A percentile compares a stretch with the other conserved stretches of the same genome.
Evolutionary conservation across 2,329 filamentous ascomycete species (phyloP).

Genomic region (Leptodontidium sp.): DNA sequence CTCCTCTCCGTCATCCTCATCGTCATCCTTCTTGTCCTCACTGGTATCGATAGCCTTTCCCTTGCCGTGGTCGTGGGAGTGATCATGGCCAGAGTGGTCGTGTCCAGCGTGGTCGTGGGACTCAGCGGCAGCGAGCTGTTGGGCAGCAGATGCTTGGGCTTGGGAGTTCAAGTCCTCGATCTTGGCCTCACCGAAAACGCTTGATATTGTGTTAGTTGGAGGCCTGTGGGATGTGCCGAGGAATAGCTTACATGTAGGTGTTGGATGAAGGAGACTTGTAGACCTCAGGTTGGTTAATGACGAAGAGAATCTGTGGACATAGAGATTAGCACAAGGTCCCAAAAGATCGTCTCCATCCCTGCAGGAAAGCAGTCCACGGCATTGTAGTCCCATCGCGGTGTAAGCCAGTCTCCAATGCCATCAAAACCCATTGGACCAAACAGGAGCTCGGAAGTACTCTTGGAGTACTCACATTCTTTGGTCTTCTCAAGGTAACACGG

Average conservation of each 20-base stretch:
- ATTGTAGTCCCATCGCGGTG: not conserved
- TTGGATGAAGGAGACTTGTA: slow-evolving; percentile 99
- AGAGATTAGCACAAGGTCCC: slow-evolving; percentile 29
- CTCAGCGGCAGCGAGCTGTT: slow-evolving; percentile 86
- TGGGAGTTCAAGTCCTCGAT: slow-evolving; percentile 99
- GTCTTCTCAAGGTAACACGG: slow-evolving; percentile 94
- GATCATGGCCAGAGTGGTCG: slow-evolving; percentile 68
- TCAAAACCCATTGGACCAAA: not conserved
- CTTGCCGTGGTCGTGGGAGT: slow-evolving; percentile 75
- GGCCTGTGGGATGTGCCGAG: slow-evolving; percentile 15
- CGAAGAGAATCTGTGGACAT: slow-evolving; percentile 87
- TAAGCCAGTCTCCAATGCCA: not conserved
- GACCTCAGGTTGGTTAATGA: slow-evolving; percentile 99
- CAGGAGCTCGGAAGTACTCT: not conserved
- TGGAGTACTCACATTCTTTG: slow-evolving; percentile 88
- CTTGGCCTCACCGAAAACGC: slow-evolving; percentile 99
- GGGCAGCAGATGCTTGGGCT: slow-evolving; percentile 93
- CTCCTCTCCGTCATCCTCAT: slow-evolving; percentile 94
- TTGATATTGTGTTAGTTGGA: slow-evolving; percentile 50
- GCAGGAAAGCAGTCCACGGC: not conserved
- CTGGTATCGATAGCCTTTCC: slow-evolving; percentile 68
- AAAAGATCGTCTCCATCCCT: not conserved
- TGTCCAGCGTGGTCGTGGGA: slow-evolving; percentile 58
- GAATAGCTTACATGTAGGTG: slow-evolving; percentile 90
- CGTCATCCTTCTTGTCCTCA: slow-evolving; percentile 76